These are phyloP conservation scores for Talaromyces stipitatus DNA, from an alignment of 495 filamentous ascomycete species.

Conservation along the genomic window DNA sequence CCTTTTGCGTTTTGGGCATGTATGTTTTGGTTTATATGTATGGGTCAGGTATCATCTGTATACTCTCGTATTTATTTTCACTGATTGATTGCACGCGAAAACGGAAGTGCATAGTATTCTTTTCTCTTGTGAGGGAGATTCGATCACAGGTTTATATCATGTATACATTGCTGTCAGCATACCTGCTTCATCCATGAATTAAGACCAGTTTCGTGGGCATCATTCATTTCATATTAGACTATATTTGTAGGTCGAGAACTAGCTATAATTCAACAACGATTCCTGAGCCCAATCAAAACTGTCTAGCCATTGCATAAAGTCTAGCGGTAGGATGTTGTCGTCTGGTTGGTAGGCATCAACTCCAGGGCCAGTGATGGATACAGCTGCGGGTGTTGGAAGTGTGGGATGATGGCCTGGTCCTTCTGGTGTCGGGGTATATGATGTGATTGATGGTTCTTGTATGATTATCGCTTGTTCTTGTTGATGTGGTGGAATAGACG, in stretches of 20 bases:
- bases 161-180: no score
- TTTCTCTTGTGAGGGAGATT: neutral
- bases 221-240: no score
- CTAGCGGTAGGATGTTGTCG: neutral
- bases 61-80: neutral
- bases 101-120: neutral
- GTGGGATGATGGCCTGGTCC: no score
- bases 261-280: constrained; percentile 6
- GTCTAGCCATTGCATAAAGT: constrained; percentile 10
- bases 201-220: no score
- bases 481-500: neutral
- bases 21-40: neutral
- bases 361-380: neutral
- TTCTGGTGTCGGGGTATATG: no score
- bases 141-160: neutral
- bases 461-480: neutral
- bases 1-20: neutral
- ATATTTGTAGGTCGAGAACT: neutral
- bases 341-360: neutral
- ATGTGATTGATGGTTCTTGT: neutral
- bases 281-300: constrained; percentile 12
- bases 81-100: neutral
- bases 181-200: no score
- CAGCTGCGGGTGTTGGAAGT: neutral
- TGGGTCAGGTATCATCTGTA: neutral